phyloP scores from a whole-genome alignment of 768 basidiomycete species.

The Dacryopinax spathularia region DNA sequence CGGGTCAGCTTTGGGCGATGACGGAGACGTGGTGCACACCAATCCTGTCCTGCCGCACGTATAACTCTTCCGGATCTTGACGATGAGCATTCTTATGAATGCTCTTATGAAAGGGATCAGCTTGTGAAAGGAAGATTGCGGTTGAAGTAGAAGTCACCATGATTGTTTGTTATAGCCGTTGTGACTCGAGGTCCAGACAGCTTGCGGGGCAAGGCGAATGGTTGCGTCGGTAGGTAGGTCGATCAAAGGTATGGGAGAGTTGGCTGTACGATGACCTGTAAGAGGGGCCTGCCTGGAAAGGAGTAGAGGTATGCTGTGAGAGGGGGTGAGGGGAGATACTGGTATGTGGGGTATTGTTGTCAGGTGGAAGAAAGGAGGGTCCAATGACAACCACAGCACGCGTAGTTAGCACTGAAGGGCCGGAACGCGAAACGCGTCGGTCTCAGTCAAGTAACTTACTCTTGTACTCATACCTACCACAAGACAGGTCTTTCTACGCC shows the following conservation, averaged over 20 bases:
- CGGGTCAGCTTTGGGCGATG: background rate
- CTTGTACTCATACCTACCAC: background rate
- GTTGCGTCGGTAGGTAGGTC: too few relatives aligned
- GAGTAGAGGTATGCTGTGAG: too few relatives aligned
- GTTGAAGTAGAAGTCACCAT: too few relatives aligned
- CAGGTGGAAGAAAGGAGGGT: background rate
- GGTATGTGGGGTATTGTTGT: background rate
- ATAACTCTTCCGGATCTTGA: slow-evolving; percentile 84
- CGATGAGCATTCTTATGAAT: background rate
- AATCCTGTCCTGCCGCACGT: slow-evolving; percentile 94
- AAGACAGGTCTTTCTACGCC: background rate
- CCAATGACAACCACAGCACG: background rate
- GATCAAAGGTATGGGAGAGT: too few relatives aligned
- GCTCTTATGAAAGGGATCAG: background rate
- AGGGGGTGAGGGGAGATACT: background rate
- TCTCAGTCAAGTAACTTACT: background rate
- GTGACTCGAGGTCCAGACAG: too few relatives aligned
- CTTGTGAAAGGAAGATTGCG: too few relatives aligned
- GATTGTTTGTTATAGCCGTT: too few relatives aligned
- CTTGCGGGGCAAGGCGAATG: too few relatives aligned
- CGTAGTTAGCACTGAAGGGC: background rate
- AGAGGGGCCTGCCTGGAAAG: background rate
- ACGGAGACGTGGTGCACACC: slow-evolving; percentile 37
- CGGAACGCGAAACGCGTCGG: background rate
- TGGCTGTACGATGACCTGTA: background rate